A percentile compares a stretch with the other conserved stretches of the same genome.
phyloP scores from a whole-genome alignment of 1,139 yeast genomes.

The Lodderomyces beijingensis region DNA sequence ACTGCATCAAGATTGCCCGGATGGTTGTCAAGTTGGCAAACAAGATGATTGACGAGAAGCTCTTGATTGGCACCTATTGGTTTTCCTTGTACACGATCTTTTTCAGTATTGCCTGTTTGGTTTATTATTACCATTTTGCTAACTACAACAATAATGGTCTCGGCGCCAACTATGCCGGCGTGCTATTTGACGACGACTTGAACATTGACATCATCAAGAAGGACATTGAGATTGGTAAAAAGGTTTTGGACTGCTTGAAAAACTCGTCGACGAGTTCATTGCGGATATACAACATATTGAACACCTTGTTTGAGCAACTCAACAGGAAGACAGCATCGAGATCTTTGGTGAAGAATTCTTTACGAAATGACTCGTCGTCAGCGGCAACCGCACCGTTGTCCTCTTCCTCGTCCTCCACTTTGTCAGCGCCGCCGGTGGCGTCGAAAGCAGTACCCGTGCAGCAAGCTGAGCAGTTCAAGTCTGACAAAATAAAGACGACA shows the following conservation, averaged over 20 bases:
- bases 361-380: neutral
- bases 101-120: conserved; percentile 83
- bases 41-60: conserved; percentile 70
- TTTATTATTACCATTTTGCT: conserved; percentile 78
- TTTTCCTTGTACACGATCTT: conserved; percentile 89
- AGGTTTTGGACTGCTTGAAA: conserved; percentile 65
- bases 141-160: conserved; percentile 24
- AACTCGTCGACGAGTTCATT: conserved; percentile 74
- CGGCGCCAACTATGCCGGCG: conserved; percentile 44
- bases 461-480: conserved; percentile 12
- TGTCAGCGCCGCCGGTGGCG: conserved; percentile 1
- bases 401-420: too few relatives aligned
- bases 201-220: conserved; percentile 63
- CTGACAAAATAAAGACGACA: conserved; percentile 23
- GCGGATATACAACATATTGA: conserved; percentile 73
- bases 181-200: conserved; percentile 54
- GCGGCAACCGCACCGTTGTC: neutral
- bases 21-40: conserved; percentile 80
- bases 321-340: conserved; percentile 59
- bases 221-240: conserved; percentile 80
- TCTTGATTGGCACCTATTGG: conserved; percentile 89
- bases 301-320: conserved; percentile 76
- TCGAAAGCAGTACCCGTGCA: neutral
- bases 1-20: conserved; percentile 82
- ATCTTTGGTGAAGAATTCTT: conserved; percentile 15